Conservation (phyloP, 2,329 filamentous ascomycete genomes). For the Clathrospora elynae region DNA sequence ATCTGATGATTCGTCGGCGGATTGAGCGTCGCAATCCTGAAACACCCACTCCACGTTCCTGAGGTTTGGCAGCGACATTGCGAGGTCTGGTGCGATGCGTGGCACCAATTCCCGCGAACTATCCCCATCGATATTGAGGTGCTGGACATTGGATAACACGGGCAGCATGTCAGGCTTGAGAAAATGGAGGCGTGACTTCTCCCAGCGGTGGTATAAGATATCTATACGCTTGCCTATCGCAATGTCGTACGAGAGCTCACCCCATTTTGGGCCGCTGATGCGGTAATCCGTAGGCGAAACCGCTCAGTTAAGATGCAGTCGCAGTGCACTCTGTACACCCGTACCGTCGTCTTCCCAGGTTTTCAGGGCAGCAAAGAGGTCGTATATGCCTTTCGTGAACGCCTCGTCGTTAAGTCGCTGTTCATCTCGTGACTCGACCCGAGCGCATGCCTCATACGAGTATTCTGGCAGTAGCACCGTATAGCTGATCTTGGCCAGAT, state of each 20-base stretch:
- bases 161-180: conserved; percentile 1
- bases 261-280: too few species aligned
- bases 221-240: conserved; percentile 3
- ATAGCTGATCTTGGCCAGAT: conserved; percentile 6
- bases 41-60: conserved; percentile 8
- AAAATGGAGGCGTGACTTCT: conserved; percentile 3
- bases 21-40: conserved; percentile 3
- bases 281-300: conserved; percentile 3
- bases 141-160: conserved; percentile 8
- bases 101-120: conserved; percentile 4
- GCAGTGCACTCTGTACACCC: conserved; percentile 5
- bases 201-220: conserved; percentile 3
- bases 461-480: conserved; percentile 8
- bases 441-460: conserved; percentile 8
- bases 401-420: conserved; percentile 2
- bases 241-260: conserved; percentile 6
- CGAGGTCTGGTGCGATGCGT: conserved; percentile 6
- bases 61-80: conserved; percentile 2
- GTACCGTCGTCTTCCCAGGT: conserved; percentile 12
- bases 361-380: conserved; percentile 6
- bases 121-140: not conserved
- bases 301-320: not conserved
- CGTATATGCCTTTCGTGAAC: conserved; percentile 5
- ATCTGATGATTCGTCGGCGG: conserved; percentile 5
- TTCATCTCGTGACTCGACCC: conserved; percentile 5